Conservation (phyloP, 495 filamentous ascomycete species). For the Annulohypoxylon stygium region DNA sequence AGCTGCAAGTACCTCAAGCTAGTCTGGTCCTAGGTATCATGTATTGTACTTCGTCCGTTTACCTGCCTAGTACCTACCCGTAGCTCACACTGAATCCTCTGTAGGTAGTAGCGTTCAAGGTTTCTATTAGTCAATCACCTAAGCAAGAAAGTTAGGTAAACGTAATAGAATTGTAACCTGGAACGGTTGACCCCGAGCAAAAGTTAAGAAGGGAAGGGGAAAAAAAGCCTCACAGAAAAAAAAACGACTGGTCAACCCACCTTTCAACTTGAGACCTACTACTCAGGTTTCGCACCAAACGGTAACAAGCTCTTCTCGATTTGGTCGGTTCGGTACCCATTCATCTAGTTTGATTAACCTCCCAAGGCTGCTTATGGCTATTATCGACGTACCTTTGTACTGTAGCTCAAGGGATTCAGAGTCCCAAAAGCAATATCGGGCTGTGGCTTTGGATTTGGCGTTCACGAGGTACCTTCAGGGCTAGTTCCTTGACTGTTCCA, state of each 20-base stretch:
- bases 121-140: constrained; percentile 14
- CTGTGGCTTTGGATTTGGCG: no score
- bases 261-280: constrained; percentile 13
- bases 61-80: not conserved
- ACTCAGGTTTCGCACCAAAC: constrained; percentile 3
- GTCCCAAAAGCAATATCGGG: not conserved
- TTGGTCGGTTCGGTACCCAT: constrained; percentile 3
- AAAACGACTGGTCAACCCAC: not conserved
- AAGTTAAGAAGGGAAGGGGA: not conserved
- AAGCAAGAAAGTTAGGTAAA: constrained; percentile 32
- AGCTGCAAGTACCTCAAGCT: not conserved
- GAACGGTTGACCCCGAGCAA: not conserved
- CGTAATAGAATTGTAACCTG: constrained; percentile 38
- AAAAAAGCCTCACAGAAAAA: constrained; percentile 37
- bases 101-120: no score
- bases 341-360: constrained; percentile 9
- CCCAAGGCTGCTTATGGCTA: not conserved
- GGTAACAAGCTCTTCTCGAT: constrained; percentile 13
- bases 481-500: no score
- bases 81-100: no score
- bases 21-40: not conserved
- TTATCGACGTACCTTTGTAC: constrained; percentile 10
- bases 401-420: not conserved
- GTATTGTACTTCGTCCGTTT: constrained; percentile 13
- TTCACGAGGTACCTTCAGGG: no score